phyloP scores from a whole-genome alignment of 495 filamentous ascomycete species.

The Elaphomyces granulatus region DNA sequence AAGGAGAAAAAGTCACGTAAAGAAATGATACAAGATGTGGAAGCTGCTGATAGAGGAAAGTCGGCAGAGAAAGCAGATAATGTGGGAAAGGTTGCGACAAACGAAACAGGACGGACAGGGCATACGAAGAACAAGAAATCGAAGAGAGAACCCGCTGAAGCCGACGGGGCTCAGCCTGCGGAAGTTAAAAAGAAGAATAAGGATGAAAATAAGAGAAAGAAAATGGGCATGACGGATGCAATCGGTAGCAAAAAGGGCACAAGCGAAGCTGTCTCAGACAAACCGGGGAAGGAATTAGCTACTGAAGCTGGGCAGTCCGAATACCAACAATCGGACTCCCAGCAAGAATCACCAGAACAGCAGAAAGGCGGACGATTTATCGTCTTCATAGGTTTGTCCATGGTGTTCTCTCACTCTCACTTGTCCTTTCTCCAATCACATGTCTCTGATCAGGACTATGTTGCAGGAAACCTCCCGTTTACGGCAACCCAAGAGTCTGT shows the following conservation, averaged over 20 bases:
- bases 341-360: conserved; percentile 10
- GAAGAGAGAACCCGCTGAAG: neutral
- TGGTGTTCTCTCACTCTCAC: neutral
- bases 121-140: too few relatives aligned
- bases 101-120: too few relatives aligned
- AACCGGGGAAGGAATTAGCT: conserved; percentile 9
- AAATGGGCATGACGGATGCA: conserved; percentile 3
- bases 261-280: conserved; percentile 5
- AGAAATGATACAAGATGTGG: too few relatives aligned
- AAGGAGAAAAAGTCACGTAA: conserved; percentile 3
- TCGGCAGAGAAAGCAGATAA: too few relatives aligned
- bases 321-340: conserved; percentile 1
- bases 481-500: conserved; percentile 54
- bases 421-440: neutral
- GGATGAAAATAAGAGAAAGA: conserved; percentile 11
- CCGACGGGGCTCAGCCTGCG: conserved; percentile 3
- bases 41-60: too few relatives aligned
- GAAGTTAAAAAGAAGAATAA: conserved; percentile 11
- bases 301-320: conserved; percentile 11
- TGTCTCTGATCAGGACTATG: neutral
- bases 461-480: conserved; percentile 73
- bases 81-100: too few relatives aligned
- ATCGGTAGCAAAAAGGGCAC: neutral
- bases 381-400: conserved; percentile 55
- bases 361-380: conserved; percentile 56